Evolutionary conservation across 805 yeast genomes (phyloP), one percentile per base, ranked within the genome.

Genomic region (Monosporozyma aquatica): DNA sequence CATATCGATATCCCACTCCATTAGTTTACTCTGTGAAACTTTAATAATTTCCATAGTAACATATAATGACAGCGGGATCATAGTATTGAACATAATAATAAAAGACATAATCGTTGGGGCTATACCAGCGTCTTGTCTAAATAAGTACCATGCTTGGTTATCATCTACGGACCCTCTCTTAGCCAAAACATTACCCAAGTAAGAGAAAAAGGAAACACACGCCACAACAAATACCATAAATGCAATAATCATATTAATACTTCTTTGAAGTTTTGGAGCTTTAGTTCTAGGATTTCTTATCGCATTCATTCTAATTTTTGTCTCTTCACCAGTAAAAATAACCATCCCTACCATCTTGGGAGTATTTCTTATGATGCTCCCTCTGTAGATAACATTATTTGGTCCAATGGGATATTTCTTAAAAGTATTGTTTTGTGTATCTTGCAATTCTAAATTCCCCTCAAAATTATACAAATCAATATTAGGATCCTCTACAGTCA

Each of bases 21-120:
- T 68, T 43, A 87, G 69, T 33, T 80, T 62, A 61, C 87, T 73
- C 61, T 92, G 99, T 67, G 83, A 77, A 6, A 84, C 83, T 58
- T 92, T 92, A 56, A 89, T 87, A 47, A 92, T 82, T 60, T 94
- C 99, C 87, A 90, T 85, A 0, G 97, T 87, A 17, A 92, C 97
- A 58, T 92, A 94, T 23, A 92, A 72, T 0, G 97, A 90, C 25
- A 92, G 68, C 0, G 98, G 98, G 57, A 92, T 92, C 67, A 92
- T 74, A 0, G 98, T 92, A 60, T 92, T 92, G 67, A 82, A 90
- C 97, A 92, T 90, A 68, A 92, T 90, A 48, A 92, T 82, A 62
- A 84, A 94, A 2, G 97, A 87, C 95, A 92, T 89, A 39, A 92
- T 71, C 0, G 95, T 85, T 1, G 95, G 83, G 2, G 95, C 90